Evolutionary conservation across 257 asterid genomes (phyloP), one percentile per base, ranked within the genome.

Genomic region (Paraleonurus japonicus): DNA sequence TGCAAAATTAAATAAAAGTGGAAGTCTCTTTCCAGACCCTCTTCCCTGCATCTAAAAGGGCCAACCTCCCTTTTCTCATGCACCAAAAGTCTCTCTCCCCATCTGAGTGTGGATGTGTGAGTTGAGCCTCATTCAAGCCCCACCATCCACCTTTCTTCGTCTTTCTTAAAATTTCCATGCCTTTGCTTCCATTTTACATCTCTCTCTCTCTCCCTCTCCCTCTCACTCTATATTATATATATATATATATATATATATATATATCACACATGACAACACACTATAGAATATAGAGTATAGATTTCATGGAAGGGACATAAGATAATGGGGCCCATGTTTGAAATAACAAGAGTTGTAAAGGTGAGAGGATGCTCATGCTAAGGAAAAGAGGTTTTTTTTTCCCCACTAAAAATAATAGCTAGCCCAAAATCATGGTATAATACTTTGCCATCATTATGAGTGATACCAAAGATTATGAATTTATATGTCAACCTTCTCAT

Each of bases 141-240:
- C 82, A 74, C 82, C 79, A 69, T 68, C 64, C 81, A 68, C 66
- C 79, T 58, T 35, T 48, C 72, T 73, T 71, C 81, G 65, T 61
- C 77, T 58, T 48, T 48, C 72, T 73, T 71, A 62, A 5, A 70
- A 68, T 39, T 55, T 43, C 71, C 59, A 69, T 53, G 74, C 75
- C 86, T 79, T 82, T 86, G 85, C 90, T 84, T 88, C 85, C 81
- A 82, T 85, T 85, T 87, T 76, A 87, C 93, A 72, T 69, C 79
- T 84, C 84, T 73, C 73, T 53, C 74, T 77, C 70, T 64, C 33
- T 48, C 58, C 50, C 67, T 58, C 26, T n/a, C n/a, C n/a, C n/a
- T n/a, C n/a, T n/a, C n/a, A n/a, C n/a, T n/a, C n/a, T n/a, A n/a
- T n/a, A n/a, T n/a, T n/a, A n/a, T n/a, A n/a, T n/a, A n/a, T 61